Evolutionary conservation across 2,329 filamentous ascomycete species (phyloP), one percentile per base, ranked within the genome.

Genomic region (Lasiodiplodia sp.): DNA sequence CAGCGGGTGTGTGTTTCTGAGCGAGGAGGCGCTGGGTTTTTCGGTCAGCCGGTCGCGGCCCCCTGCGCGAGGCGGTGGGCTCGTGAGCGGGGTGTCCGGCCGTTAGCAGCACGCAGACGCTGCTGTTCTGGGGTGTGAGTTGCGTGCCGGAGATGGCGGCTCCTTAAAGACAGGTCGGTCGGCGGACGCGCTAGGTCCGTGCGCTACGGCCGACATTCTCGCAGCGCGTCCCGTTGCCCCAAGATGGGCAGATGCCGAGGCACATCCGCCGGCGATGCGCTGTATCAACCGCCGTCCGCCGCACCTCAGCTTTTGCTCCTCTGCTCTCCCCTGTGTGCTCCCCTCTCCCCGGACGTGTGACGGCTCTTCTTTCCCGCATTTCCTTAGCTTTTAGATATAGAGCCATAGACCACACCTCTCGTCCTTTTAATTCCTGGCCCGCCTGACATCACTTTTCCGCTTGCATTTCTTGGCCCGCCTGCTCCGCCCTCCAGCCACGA

Each of bases 391-490:
- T 66, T 66, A 66, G 63, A 66, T 21, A 66, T 66, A 66, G 63
- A 66, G 51, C 51, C 38, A 44, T 64, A 64, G 47, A 53, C 47
- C 16, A 38, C 60, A 21, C 31, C 21, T 31, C 21, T 38, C 63
- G 37, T 56, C 63, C 25, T 31, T 28, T 34, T 66, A 56, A 55
- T 56, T 52, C 40, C n/a, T 34, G 28, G 28, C 53, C 28, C 55
- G 58, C 65, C 44, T 67, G 65, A 67, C 65, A 67, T 67, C 65
- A 67, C 53, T 52, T 37, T 51, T 58, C 65, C 40, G 51, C 23
- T 25, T 47, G 31, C 65, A 57, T 58, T 67, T 49, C 53, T 67
- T 66, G 52, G 64, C 64, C 21, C 34, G 1, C 23, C 57, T 63
- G 40, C 58, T 31, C 40, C 52, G 53, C 38, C 40, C 28, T 49